These are phyloP conservation scores for Picea engelmannii DNA, from an alignment of 83 land plant species.

Conservation along the genomic window DNA sequence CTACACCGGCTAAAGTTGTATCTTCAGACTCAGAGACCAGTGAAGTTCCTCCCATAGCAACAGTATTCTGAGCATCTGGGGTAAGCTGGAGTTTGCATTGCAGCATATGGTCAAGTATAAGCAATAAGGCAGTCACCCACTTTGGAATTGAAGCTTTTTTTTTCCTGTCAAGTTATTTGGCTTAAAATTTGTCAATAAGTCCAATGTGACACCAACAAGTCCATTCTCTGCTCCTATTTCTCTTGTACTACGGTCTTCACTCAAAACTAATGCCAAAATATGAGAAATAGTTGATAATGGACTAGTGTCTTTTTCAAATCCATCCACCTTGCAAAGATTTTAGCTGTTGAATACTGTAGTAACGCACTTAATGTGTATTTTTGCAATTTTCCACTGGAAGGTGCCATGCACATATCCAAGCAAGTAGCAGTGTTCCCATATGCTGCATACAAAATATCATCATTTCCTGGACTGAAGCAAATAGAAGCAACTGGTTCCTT, in stretches of 20 bases:
- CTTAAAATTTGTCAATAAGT: constrained; percentile 43
- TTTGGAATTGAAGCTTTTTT: constrained; percentile 48
- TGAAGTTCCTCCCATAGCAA: constrained; percentile 22
- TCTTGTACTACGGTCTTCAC: constrained; percentile 71
- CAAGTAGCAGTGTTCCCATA: too few species aligned
- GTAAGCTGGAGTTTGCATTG: constrained; percentile 57
- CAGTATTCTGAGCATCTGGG: constrained; percentile 32
- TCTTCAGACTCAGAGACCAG: constrained; percentile 33
- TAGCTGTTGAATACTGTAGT: constrained; percentile 49
- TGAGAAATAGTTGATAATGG: constrained; percentile 67
- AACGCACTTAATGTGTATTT: too few species aligned
- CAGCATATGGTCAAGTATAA: constrained; percentile 77
- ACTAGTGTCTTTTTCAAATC: constrained; percentile 39
- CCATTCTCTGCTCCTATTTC: constrained; percentile 83
- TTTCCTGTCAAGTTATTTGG: constrained; percentile 20
- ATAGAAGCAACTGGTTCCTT: too few species aligned
- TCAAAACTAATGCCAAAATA: constrained; percentile 79
- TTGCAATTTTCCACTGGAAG: too few species aligned
- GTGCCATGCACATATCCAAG: too few species aligned
- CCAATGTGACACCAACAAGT: constrained; percentile 47
- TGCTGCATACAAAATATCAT: too few species aligned
- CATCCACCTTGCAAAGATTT: constrained; percentile 60
- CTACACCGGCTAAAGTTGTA: constrained; percentile 17
- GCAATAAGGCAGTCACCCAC: constrained; percentile 68
- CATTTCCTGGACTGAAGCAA: too few species aligned